phyloP scores from a whole-genome alignment of 176 grass and related monocot species.

The Zizania latifolia region DNA sequence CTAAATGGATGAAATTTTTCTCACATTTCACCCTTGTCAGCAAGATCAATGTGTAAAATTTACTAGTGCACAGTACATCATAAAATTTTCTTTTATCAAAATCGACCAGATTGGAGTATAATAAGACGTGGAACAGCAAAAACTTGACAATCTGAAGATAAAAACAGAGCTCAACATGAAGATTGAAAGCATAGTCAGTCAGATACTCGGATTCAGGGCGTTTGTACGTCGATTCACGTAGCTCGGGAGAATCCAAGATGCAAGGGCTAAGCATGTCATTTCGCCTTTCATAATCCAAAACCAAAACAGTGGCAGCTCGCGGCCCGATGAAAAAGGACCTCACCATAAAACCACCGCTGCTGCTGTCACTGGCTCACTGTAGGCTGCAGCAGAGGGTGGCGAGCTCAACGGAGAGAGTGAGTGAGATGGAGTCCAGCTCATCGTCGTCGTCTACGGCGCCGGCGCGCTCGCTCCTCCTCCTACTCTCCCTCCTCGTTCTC shows the following conservation, averaged over 20 bases:
- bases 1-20: too few species aligned
- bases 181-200: not conserved
- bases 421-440: slow-evolving; percentile 20
- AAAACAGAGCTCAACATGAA: too few species aligned
- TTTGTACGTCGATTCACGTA: not conserved
- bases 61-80: not conserved
- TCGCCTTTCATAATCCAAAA: slow-evolving; percentile 32
- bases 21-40: not conserved
- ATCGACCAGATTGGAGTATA: too few species aligned
- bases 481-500: not conserved
- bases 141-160: too few species aligned
- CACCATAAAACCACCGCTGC: slow-evolving; percentile 12
- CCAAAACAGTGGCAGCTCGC: not conserved
- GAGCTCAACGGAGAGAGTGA: not conserved
- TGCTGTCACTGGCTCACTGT: not conserved
- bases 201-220: not conserved
- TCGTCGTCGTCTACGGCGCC: not conserved
- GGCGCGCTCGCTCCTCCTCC: not conserved
- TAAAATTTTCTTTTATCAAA: too few species aligned
- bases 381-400: not conserved
- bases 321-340: slow-evolving; percentile 11
- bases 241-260: slow-evolving; percentile 9
- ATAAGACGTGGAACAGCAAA: too few species aligned
- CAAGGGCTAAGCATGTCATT: not conserved
- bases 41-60: not conserved